Percentiles rank a stretch among this genome's conserved stretches.
Conservation (phyloP, 345 rosid genomes). For the Jatropha curcas region DNA sequence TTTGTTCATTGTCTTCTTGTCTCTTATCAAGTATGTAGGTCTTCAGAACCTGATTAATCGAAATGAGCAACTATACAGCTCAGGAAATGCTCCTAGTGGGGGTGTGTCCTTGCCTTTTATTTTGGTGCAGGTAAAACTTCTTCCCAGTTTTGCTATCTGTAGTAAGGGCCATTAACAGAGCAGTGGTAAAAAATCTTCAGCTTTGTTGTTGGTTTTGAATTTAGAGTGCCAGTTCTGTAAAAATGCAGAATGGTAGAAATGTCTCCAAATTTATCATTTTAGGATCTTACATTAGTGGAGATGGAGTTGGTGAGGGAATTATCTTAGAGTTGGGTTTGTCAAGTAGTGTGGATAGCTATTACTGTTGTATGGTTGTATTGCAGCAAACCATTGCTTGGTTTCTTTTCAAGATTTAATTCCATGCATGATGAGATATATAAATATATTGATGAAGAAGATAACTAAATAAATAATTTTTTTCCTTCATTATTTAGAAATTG, state of each 20-base stretch:
- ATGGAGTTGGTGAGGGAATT: background rate
- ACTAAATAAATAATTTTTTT: background rate
- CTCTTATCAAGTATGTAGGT: slow-evolving; percentile 61
- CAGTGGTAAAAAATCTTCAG: background rate
- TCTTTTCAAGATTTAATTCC: background rate
- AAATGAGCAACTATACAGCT: slow-evolving; percentile 76
- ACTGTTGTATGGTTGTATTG: background rate
- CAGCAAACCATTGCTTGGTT: slow-evolving; percentile 4
- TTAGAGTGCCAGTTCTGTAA: background rate
- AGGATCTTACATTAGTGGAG: background rate
- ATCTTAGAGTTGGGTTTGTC: background rate
- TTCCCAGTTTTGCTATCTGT: slow-evolving; percentile 10
- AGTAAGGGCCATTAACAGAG: background rate
- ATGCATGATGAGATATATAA: background rate
- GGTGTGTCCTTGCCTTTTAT: slow-evolving; percentile 97
- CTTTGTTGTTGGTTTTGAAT: background rate
- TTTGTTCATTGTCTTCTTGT: slow-evolving; percentile 22
- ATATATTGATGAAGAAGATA: background rate
- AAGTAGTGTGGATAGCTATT: background rate
- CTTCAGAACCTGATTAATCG: slow-evolving; percentile 82
- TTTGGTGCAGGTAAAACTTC: slow-evolving; percentile 81
- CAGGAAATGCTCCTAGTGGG: slow-evolving; percentile 79
- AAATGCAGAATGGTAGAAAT: background rate
- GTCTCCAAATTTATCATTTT: background rate
- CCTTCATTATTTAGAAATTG: background rate